Evolutionary conservation across 1,139 yeast species (phyloP).

Genomic region (Kodamaea derodonti): DNA sequence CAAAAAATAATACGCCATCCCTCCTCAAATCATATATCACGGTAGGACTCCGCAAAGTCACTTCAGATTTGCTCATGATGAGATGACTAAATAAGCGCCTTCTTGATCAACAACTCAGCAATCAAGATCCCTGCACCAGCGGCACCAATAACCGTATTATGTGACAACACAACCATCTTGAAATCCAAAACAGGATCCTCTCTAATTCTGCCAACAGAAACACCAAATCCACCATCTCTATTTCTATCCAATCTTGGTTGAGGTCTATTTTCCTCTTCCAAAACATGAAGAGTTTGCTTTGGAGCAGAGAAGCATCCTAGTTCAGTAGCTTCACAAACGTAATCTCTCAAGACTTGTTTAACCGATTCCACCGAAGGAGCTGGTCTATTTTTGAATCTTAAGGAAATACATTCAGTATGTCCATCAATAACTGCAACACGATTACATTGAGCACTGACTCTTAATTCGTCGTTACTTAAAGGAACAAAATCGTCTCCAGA

Average conservation of each 20-base stretch:
- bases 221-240: slow-evolving; percentile 92
- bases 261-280: slow-evolving; percentile 91
- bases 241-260: slow-evolving; percentile 98
- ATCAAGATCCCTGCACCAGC: slow-evolving; percentile 99
- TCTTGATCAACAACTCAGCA: slow-evolving; percentile 84
- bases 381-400: slow-evolving; percentile 76
- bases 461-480: slow-evolving; percentile 66
- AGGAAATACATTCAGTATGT: slow-evolving; percentile 91
- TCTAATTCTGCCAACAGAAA: slow-evolving; percentile 91
- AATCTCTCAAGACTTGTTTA: slow-evolving; percentile 64
- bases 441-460: slow-evolving; percentile 94
- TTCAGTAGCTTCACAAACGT: slow-evolving; percentile 77
- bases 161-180: slow-evolving; percentile 95
- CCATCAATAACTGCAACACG: slow-evolving; percentile 98
- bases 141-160: slow-evolving; percentile 96
- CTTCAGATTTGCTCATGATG: no score
- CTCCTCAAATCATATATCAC: no score
- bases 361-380: slow-evolving; percentile 83
- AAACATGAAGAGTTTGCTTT: slow-evolving; percentile 81
- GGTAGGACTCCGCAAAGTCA: no score
- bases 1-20: no score
- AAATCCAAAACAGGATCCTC: slow-evolving; percentile 89
- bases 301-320: slow-evolving; percentile 92
- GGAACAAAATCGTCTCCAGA: slow-evolving; percentile 59
- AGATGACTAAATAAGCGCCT: slow-evolving; percentile 67